Conservation (phyloP, 805 yeast genomes). For the Candida succiphila region DNA sequence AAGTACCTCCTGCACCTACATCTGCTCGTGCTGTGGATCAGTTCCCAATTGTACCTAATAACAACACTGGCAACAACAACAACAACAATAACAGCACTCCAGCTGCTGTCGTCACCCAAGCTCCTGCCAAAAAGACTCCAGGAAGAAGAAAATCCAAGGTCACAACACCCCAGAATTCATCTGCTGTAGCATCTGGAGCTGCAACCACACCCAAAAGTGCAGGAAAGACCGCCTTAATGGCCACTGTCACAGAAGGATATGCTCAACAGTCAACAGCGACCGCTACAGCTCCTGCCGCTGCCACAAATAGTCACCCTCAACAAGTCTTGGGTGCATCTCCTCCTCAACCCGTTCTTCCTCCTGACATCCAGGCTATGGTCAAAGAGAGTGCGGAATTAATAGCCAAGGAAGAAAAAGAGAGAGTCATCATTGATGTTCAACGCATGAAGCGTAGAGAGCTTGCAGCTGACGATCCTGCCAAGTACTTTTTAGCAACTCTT, state of each 20-base stretch:
- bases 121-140: slow-evolving; percentile 13
- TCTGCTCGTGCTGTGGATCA: neutral
- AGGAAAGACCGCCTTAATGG: neutral
- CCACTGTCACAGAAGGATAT: slow-evolving; percentile 4
- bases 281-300: slow-evolving; percentile 5
- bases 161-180: slow-evolving; percentile 8
- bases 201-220: slow-evolving; percentile 1
- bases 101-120: slow-evolving; percentile 4
- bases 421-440: slow-evolving; percentile 26
- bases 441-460: slow-evolving; percentile 36
- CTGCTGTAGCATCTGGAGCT: slow-evolving; percentile 7
- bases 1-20: neutral
- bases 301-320: slow-evolving; percentile 4
- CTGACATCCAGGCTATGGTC: slow-evolving; percentile 20
- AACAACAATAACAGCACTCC: neutral
- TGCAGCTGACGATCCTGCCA: slow-evolving; percentile 33
- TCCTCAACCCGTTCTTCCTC: slow-evolving; percentile 8
- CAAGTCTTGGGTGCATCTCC: slow-evolving; percentile 2
- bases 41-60: neutral
- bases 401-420: slow-evolving; percentile 17
- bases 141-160: slow-evolving; percentile 13
- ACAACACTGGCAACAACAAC: too few species aligned
- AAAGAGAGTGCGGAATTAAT: slow-evolving; percentile 20
- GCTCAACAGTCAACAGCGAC: slow-evolving; percentile 4
- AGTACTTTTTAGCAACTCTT: slow-evolving; percentile 40